Evolutionary conservation across 2,329 filamentous ascomycete genomes (phyloP).

Genomic region (Didymella exigua): DNA sequence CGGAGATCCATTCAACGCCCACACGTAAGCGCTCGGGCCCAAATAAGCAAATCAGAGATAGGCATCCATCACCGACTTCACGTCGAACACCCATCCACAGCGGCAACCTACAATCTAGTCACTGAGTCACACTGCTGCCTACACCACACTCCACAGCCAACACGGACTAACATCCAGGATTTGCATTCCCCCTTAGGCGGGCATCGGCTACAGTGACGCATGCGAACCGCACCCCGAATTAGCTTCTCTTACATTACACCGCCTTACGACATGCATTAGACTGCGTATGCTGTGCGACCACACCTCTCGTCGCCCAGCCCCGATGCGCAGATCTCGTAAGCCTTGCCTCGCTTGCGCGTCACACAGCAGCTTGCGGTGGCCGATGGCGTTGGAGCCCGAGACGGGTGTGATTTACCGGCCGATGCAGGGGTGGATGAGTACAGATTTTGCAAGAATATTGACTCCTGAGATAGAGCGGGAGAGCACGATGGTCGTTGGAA

Average conservation of each 20-base stretch:
- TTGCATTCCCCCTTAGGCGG: neutral
- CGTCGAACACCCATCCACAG: neutral
- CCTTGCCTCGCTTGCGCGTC: neutral
- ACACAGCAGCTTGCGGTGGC: neutral
- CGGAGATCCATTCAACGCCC: slow-evolving; percentile 6
- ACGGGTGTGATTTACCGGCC: neutral
- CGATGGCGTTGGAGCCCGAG: neutral
- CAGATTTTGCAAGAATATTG: neutral
- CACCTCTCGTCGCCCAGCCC: neutral
- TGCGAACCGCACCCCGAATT: neutral
- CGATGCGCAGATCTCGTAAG: neutral
- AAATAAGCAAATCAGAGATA: neutral
- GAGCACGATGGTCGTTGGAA: too few species aligned
- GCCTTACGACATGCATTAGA: neutral
- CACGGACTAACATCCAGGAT: neutral
- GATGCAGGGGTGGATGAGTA: neutral
- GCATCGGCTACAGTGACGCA: neutral
- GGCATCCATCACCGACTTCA: neutral
- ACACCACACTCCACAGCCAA: neutral
- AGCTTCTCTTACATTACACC: slow-evolving; percentile 4
- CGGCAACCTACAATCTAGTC: neutral
- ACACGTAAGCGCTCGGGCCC: slow-evolving; percentile 8
- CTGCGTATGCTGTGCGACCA: neutral
- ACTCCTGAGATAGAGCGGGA: too few species aligned
- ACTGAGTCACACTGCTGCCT: neutral